Conservation (phyloP, 2,329 filamentous ascomycete species). For the Diaporthe destruens region DNA sequence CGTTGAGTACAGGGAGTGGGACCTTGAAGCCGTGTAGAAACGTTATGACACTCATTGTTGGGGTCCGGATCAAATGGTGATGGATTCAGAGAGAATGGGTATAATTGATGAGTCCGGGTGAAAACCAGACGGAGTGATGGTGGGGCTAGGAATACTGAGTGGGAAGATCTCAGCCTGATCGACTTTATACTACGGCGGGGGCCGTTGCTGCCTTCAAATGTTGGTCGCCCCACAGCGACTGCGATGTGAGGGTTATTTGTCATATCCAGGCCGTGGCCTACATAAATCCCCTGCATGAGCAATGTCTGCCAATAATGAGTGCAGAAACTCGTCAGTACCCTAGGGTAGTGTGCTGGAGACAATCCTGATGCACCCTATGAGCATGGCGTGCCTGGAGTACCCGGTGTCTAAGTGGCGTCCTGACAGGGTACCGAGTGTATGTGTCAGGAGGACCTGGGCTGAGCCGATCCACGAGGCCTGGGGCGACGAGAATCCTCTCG, state of each 20-base stretch:
- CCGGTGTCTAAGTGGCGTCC: conserved; percentile 65
- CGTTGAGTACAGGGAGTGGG: conserved; percentile 22
- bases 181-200: too few species aligned
- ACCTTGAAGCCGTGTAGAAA: conserved; percentile 41
- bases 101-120: not conserved
- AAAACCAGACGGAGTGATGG: not conserved
- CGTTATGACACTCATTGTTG: conserved; percentile 46
- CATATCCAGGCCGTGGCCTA: conserved; percentile 67
- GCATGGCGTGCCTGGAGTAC: conserved; percentile 57
- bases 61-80: not conserved
- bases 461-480: conserved; percentile 65
- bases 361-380: conserved; percentile 56
- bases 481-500: conserved; percentile 49
- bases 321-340: conserved; percentile 60
- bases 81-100: conserved; percentile 15
- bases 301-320: conserved; percentile 66
- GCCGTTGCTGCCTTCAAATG: too few species aligned
- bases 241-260: conserved; percentile 67
- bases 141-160: conserved; percentile 26
- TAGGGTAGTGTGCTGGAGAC: conserved; percentile 63
- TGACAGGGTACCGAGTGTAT: conserved; percentile 61
- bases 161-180: conserved; percentile 13
- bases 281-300: conserved; percentile 66
- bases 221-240: conserved; percentile 48
- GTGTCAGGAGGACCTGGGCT: conserved; percentile 64